Base-by-base conservation (phyloP, 192 early-diverging fungal genomes). In the Gorgonomyces haynaldii region DNA sequence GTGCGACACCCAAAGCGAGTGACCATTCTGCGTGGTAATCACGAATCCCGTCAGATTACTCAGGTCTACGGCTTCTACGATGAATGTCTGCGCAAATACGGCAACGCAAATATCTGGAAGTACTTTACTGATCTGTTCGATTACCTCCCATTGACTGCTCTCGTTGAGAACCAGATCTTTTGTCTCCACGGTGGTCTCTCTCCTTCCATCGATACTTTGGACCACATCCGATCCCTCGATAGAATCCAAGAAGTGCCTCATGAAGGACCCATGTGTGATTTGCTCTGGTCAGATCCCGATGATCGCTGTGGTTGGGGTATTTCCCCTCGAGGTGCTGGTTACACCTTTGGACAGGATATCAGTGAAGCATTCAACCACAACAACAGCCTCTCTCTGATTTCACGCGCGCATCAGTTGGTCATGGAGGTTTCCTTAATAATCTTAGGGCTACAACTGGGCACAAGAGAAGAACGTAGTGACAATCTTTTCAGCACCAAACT, bases 11-110 rank as follows among this genome's bases (percentile, higher is more conserved):
- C 82, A n/a, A 88, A 98, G 61, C 78, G 89, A 44, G 91, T 98
- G 29, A 89, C 88, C 20, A 68, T 96, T 37, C 78, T 95, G 56
- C 81, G 91, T 25, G 91, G 91, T 53, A 95, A 95, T 72, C 88
- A 92, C 66, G 88, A 93, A 66, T 80, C 75, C 40, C 58, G 89
- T 50, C 91, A 96, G 61, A 91, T 94, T 50, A 95, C 88, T n/a
- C 92, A 96, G 66, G 91, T 98, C 17, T 98, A 98, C 61, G 91
- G 91, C 37, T 94, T 98, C 57, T 95, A 98, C 60, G 94, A 98
- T 60, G 90, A 95, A 56, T 95, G 89, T 61, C 66, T 92, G 64
- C 79, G 88, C 50, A 96, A 96, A 65, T 96, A 88, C 69, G 95
- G 91, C 19, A 90, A 89, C 9, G 83, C 85, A 15, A 92, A 91